Percentiles rank a stretch among this genome's conserved stretches.
phyloP scores from a whole-genome alignment of 805 yeast species.

The Wickerhamiella siamensis region DNA sequence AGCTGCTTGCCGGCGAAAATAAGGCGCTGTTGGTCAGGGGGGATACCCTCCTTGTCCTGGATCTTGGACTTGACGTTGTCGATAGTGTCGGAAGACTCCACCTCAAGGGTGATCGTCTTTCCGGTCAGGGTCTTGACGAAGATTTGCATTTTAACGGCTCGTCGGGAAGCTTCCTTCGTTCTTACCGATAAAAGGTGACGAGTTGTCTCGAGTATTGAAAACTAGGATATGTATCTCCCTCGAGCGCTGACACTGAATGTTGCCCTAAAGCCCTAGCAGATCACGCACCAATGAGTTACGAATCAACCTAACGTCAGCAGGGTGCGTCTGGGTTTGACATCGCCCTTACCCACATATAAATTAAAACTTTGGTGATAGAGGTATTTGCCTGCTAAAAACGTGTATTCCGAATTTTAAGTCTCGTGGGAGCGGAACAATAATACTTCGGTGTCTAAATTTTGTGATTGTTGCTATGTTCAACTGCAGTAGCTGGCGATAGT shows the following conservation, averaged over 20 bases:
- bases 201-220: not conserved
- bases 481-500: too few species aligned
- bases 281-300: not conserved
- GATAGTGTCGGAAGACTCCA: constrained; percentile 93
- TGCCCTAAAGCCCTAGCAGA: constrained; percentile 4
- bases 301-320: not conserved
- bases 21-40: constrained; percentile 95
- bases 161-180: constrained; percentile 26
- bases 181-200: constrained; percentile 14
- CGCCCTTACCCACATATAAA: too few species aligned
- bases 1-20: constrained; percentile 96
- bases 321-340: not conserved
- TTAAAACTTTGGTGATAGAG: too few species aligned
- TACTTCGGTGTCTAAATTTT: too few species aligned
- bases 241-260: not conserved
- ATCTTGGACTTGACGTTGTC: constrained; percentile 94
- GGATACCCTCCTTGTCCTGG: constrained; percentile 95
- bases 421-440: too few species aligned
- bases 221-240: not conserved
- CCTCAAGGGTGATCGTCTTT: constrained; percentile 96
- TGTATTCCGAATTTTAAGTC: too few species aligned
- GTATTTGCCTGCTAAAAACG: too few species aligned
- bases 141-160: constrained; percentile 39
- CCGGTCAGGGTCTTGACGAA: constrained; percentile 99
- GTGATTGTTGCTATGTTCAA: too few species aligned